These are phyloP conservation scores for Nicotiana undulata DNA, from an alignment of 257 asterid genomes.

Conservation along the genomic window DNA sequence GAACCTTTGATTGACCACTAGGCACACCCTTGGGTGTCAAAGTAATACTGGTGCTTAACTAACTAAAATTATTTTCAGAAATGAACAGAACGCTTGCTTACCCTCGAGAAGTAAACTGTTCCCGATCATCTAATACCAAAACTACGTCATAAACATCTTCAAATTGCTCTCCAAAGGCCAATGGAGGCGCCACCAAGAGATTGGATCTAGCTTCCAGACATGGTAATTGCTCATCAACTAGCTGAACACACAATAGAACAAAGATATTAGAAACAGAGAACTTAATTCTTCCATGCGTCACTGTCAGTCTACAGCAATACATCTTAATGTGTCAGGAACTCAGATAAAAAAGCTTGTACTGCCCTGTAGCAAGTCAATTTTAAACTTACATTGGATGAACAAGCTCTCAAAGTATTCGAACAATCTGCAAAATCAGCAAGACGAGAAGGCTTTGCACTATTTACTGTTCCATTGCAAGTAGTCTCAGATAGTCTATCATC, in stretches of 20 bases:
- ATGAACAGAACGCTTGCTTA: slow-evolving; percentile 21
- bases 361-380: slow-evolving; percentile 1
- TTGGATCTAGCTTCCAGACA: slow-evolving; percentile 33
- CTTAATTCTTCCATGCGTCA: neutral
- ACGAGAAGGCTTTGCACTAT: slow-evolving; percentile 19
- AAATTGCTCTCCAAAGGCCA: slow-evolving; percentile 68
- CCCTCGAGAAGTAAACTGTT: slow-evolving; percentile 81
- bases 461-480: slow-evolving; percentile 20
- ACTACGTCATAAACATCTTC: slow-evolving; percentile 76
- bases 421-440: slow-evolving; percentile 28
- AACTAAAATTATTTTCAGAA: neutral
- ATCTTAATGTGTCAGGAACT: neutral
- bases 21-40: neutral
- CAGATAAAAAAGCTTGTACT: neutral
- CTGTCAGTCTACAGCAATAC: neutral
- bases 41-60: neutral
- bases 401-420: slow-evolving; percentile 34
- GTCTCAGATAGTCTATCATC: slow-evolving; percentile 25
- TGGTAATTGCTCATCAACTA: neutral
- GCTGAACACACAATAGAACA: neutral
- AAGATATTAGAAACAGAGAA: neutral
- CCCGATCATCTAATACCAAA: slow-evolving; percentile 84
- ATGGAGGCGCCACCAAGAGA: slow-evolving; percentile 62
- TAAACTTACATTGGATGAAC: slow-evolving; percentile 61
- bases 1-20: neutral